A percentile compares a stretch with the other conserved stretches of the same genome.
Evolutionary conservation across 495 filamentous ascomycete genomes (phyloP).

Genomic region (Delitschia confertaspora): DNA sequence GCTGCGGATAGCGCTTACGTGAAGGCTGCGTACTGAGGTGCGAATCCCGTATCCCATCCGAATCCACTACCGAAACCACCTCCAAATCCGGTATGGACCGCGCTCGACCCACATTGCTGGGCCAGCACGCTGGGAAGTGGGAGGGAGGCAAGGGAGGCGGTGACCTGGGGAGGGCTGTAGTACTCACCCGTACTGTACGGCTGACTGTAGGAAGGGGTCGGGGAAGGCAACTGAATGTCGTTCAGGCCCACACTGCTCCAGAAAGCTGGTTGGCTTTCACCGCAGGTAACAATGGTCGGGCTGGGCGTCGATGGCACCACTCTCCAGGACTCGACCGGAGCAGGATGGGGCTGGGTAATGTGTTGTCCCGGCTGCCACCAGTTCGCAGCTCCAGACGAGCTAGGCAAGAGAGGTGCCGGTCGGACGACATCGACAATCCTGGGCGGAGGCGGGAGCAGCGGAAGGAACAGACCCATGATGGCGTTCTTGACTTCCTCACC

Average conservation of each 20-base stretch:
- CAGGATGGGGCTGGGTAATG: constrained; percentile 46
- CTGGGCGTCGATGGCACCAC: constrained; percentile 73
- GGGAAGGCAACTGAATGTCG: constrained; percentile 62
- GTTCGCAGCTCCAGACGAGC: constrained; percentile 64
- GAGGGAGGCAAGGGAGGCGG: constrained; percentile 55
- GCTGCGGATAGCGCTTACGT: constrained; percentile 36
- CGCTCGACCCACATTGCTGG: constrained; percentile 65
- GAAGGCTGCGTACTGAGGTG: constrained; percentile 50
- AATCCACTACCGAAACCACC: constrained; percentile 64
- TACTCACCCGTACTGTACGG: constrained; percentile 57
- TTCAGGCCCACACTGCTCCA: constrained; percentile 73
- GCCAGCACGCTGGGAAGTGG: constrained; percentile 85
- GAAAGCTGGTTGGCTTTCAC: constrained; percentile 60
- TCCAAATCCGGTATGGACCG: constrained; percentile 60
- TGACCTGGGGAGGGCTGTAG: constrained; percentile 54
- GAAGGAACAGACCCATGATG: constrained; percentile 78
- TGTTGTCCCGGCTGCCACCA: constrained; percentile 65
- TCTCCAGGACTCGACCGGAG: constrained; percentile 84
- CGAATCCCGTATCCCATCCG: constrained; percentile 62
- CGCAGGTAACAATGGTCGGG: constrained; percentile 60
- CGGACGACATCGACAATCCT: constrained; percentile 86
- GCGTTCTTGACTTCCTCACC: constrained; percentile 88
- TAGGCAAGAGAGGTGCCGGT: constrained; percentile 73
- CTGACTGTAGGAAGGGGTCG: constrained; percentile 70
- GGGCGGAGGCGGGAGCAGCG: constrained; percentile 85